Evolutionary conservation across 2,329 filamentous ascomycete genomes (phyloP).

Genomic region (Hypoxylon sp.): DNA sequence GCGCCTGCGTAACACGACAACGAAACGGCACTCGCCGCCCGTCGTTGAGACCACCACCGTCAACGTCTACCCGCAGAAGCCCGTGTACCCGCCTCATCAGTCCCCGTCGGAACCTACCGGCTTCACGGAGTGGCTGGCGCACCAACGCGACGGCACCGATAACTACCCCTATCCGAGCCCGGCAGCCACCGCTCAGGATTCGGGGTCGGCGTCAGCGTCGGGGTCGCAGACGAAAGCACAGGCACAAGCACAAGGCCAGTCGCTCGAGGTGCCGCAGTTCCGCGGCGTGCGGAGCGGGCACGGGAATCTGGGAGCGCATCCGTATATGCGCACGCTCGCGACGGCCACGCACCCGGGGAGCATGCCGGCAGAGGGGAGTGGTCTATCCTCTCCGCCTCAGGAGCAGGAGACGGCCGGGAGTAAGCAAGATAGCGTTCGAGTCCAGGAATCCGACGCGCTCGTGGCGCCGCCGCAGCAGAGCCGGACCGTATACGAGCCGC

Average conservation of each 20-base stretch:
- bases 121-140: slow-evolving; percentile 23
- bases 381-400: not conserved
- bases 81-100: slow-evolving; percentile 43
- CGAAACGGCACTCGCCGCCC: slow-evolving; percentile 35
- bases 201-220: no score
- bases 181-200: no score
- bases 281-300: slow-evolving; percentile 41
- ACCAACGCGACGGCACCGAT: not conserved
- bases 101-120: slow-evolving; percentile 30
- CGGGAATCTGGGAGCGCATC: slow-evolving; percentile 38
- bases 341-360: not conserved
- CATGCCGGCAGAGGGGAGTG: not conserved
- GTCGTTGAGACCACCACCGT: slow-evolving; percentile 44
- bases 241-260: no score
- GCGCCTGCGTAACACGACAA: slow-evolving; percentile 14
- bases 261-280: slow-evolving; percentile 37
- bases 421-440: no score
- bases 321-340: slow-evolving; percentile 30
- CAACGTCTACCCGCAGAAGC: slow-evolving; percentile 47
- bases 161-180: not conserved
- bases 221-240: no score
- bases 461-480: not conserved
- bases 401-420: no score
- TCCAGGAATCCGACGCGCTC: not conserved
- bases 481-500: not conserved